phyloP scores from a whole-genome alignment of 306 rosid genomes.

The Alnus rubra region DNA sequence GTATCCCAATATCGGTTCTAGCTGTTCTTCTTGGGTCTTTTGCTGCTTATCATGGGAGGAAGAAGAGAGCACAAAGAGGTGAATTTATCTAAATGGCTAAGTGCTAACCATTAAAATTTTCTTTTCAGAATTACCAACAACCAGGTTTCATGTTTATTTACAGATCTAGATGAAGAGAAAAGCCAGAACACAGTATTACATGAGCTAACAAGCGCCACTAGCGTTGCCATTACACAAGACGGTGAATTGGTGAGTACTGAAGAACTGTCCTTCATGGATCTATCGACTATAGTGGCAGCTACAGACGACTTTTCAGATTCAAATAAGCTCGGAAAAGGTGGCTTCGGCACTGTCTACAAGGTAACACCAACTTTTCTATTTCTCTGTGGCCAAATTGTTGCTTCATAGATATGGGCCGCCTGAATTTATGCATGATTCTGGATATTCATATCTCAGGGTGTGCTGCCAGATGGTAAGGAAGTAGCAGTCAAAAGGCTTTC shows the following conservation, averaged over 20 bases:
- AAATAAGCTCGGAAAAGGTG: constrained; percentile 63
- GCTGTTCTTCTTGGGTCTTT: constrained; percentile 27
- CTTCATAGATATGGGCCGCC: too few species aligned
- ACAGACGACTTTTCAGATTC: constrained; percentile 42
- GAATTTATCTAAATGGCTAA: constrained; percentile 1
- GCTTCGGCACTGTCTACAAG: constrained; percentile 63
- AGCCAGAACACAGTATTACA: constrained; percentile 26
- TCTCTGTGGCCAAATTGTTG: too few species aligned
- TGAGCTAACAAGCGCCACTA: constrained; percentile 32
- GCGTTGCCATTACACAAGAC: constrained; percentile 44
- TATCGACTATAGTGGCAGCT: constrained; percentile 11
- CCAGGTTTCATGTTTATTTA: neutral
- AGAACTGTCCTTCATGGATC: constrained; percentile 41
- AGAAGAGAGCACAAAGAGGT: constrained; percentile 30
- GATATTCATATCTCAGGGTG: constrained; percentile 38
- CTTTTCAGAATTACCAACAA: neutral
- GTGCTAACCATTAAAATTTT: neutral
- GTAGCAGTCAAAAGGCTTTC: constrained; percentile 68
- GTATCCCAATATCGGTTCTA: constrained; percentile 26
- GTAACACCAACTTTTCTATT: constrained; percentile 2
- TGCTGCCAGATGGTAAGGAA: constrained; percentile 48
- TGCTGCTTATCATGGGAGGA: constrained; percentile 14
- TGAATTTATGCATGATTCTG: neutral
- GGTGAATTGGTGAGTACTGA: constrained; percentile 53
- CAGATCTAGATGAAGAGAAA: constrained; percentile 40